Base-by-base conservation (phyloP, 2,329 filamentous ascomycete species). In the Harringtonia lauricola region DNA sequence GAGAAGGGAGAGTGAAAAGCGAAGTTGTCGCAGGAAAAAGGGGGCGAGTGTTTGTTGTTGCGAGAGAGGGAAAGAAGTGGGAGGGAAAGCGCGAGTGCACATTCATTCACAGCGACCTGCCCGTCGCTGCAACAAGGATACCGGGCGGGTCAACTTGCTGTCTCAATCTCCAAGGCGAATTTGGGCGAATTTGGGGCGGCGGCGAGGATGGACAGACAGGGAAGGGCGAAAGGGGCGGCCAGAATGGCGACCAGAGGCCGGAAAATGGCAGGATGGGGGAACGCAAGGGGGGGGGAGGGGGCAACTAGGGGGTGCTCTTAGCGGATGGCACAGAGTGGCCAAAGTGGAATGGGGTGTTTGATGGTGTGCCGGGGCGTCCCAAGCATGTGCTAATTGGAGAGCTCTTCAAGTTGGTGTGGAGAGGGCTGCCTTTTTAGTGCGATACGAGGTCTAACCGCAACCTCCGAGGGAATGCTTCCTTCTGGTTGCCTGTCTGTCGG, bases 221-320 rank as follows among this genome's bases (percentile, higher is more conserved):
- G 24, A 24, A 21, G 21, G 8, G 26, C 26, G n/a, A 26, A 13
- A 37, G 26, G 34, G 34, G 29, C 21, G 26, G 21, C n/a, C 13
- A 38, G 33, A 18, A 30, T 51, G 52, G 53, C 54, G 49, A 22
- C n/a, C 9, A 30, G 52, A 54, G 53, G 55, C 49, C 50, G 47
- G 56, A 42, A 45, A 52, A 50, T 49, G 50, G 52, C 49, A 51
- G 51, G 42, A 43, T 44, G 41, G 33, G 33, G 45, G 18, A 46
- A 57, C 52, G 52, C 50, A 55, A 51, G 53, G 51, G 51, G 38
- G n/a, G n/a, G n/a, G n/a, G n/a, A n/a, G n/a, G n/a, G n/a, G n/a
- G 36, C 19, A 13, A 50, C 51, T 50, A 47, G 51, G 54, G 51
- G 39, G 44, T 48, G 46, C 42, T 31, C 36, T 28, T 45, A 47